Conservation (phyloP, 192 early-diverging fungal genomes). For the Coemansia sp. region DNA sequence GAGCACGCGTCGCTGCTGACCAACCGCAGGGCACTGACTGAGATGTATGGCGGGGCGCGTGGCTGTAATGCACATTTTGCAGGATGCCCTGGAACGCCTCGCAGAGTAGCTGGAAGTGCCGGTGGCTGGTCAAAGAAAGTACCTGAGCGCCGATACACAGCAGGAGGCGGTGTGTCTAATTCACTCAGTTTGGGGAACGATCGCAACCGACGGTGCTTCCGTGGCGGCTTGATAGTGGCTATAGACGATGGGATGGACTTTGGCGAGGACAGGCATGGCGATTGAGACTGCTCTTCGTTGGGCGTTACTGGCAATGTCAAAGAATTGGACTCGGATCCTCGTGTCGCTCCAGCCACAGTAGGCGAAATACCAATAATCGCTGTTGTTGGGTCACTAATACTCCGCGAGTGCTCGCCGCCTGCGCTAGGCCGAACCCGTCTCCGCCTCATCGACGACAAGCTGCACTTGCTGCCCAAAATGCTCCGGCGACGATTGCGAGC, state of each 20-base stretch:
- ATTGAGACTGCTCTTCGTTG: not conserved
- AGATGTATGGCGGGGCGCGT: constrained; percentile 23
- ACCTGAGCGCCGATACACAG: not conserved
- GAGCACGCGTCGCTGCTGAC: constrained; percentile 17
- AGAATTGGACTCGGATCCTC: not conserved
- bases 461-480: constrained; percentile 44
- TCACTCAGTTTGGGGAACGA: constrained; percentile 26
- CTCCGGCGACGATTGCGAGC: constrained; percentile 42
- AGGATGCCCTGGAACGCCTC: constrained; percentile 40
- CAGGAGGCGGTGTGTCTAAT: constrained; percentile 1
- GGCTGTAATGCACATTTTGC: constrained; percentile 5
- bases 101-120: constrained; percentile 19
- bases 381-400: constrained; percentile 41
- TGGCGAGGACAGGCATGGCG: not conserved
- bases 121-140: not conserved
- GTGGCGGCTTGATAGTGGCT: constrained; percentile 9
- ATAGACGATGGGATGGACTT: constrained; percentile 11
- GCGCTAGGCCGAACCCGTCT: constrained; percentile 14
- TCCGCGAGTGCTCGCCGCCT: constrained; percentile 34
- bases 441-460: constrained; percentile 40
- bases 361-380: constrained; percentile 21
- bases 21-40: constrained; percentile 33
- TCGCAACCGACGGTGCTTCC: not conserved
- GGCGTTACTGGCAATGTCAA: not conserved
- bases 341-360: not conserved